These are phyloP conservation scores for Hyaloscypha hepaticicola DNA, from an alignment of 495 filamentous ascomycete genomes.

Conservation along the genomic window DNA sequence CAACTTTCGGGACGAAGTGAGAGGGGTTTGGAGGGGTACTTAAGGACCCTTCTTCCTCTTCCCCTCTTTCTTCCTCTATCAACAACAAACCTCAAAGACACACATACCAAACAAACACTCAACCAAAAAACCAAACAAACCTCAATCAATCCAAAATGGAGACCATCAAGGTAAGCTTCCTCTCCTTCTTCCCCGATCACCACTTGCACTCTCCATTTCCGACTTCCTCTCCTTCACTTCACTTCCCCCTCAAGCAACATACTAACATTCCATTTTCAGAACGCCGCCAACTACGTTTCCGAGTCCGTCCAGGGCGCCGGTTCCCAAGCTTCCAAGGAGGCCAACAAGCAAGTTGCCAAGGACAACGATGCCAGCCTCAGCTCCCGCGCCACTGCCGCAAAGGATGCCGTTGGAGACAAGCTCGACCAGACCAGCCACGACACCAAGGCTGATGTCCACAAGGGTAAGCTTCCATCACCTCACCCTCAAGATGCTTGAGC, in stretches of 20 bases:
- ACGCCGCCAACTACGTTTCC: constrained; percentile 59
- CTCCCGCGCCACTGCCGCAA: constrained; percentile 53
- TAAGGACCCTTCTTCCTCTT: constrained; percentile 13
- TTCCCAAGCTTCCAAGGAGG: constrained; percentile 57
- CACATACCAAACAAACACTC: constrained; percentile 31
- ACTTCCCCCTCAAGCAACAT: neutral
- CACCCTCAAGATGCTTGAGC: neutral
- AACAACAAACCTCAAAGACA: constrained; percentile 33
- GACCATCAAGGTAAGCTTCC: constrained; percentile 43
- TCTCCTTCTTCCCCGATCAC: neutral
- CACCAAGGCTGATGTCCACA: constrained; percentile 55
- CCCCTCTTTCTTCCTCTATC: constrained; percentile 11
- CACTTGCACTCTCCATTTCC: neutral
- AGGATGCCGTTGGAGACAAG: constrained; percentile 59
- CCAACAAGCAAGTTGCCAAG: constrained; percentile 65
- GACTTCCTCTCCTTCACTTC: neutral
- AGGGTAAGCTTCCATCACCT: constrained; percentile 35
- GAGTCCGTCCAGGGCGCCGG: constrained; percentile 54
- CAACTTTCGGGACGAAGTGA: neutral
- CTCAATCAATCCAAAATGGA: constrained; percentile 48
- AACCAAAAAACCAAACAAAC: constrained; percentile 29
- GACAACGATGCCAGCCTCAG: constrained; percentile 49
- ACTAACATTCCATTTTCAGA: constrained; percentile 25
- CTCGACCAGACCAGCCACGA: constrained; percentile 53
- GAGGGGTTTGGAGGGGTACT: neutral